Conservation (phyloP, 2,329 filamentous ascomycete species). For the Apiospora sp. region DNA sequence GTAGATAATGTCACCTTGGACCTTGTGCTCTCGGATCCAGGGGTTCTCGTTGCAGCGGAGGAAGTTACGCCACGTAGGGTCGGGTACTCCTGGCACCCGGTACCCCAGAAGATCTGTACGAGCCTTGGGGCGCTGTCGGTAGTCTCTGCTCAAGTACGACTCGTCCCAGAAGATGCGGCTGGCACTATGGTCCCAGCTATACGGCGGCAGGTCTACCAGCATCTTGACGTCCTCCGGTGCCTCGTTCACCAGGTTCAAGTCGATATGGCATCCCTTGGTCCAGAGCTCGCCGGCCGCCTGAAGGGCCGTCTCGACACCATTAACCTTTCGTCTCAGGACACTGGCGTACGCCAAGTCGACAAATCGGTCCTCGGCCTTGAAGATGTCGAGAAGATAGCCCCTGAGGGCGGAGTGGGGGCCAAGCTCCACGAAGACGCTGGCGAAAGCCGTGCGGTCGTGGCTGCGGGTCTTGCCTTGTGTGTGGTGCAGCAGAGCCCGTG, state of each 20-base stretch:
- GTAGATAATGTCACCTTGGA: constrained; percentile 59
- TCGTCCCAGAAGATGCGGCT: constrained; percentile 61
- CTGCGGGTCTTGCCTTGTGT: not conserved
- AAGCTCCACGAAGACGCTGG: constrained; percentile 34
- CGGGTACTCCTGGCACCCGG: constrained; percentile 50
- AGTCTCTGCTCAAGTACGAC: constrained; percentile 52
- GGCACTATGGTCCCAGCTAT: constrained; percentile 60
- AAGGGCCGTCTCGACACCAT: constrained; percentile 32
- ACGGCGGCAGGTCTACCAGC: constrained; percentile 56
- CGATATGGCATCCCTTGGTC: constrained; percentile 31
- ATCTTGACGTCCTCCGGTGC: constrained; percentile 34
- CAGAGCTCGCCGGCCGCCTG: constrained; percentile 34
- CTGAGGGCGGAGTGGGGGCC: constrained; percentile 36
- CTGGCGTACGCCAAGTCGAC: constrained; percentile 31
- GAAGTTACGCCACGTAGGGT: constrained; percentile 57
- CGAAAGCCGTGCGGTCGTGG: constrained; percentile 11
- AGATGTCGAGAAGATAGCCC: constrained; percentile 35
- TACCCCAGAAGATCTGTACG: constrained; percentile 61
- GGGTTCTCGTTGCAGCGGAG: constrained; percentile 58
- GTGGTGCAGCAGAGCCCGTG: constrained; percentile 10
- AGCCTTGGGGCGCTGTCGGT: constrained; percentile 52
- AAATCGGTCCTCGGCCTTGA: constrained; percentile 9
- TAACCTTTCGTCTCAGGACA: constrained; percentile 30
- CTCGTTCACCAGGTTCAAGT: constrained; percentile 33
- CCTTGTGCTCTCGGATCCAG: constrained; percentile 60